Evolutionary conservation across 2,329 filamentous ascomycete species (phyloP), one percentile per base, ranked within the genome.

Genomic region (Teratosphaeria destructans): DNA sequence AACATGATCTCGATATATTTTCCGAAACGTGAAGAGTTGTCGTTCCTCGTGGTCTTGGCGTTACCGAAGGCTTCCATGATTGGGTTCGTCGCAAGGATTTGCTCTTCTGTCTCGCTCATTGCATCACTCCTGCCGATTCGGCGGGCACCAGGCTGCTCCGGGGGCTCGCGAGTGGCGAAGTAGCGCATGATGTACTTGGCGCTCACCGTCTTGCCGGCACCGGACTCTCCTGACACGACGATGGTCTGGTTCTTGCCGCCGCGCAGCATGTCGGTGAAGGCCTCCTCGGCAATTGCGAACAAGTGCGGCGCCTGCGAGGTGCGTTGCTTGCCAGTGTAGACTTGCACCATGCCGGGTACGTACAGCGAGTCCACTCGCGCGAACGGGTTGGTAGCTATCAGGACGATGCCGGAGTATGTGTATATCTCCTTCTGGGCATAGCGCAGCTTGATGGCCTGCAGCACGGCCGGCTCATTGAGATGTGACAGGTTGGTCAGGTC

Each of bases 1-100:
- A 99, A 99, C 90, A 97, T 93, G 73, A 99, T 99, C 78, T 99
- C 94, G 69, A 99, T 97, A 75, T 99, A 99, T 81, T 99, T 99
- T 74, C 94, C 94, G 76, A 99, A 99, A 71, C 94, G 85, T 52
- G 94, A 99, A 53, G 94, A 99, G 78, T 99, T 99, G 78, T 99
- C 94, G 78, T 99, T 99, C 74, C 94, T 84, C 11, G 94, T 99
- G n/a, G 94, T 99, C 79, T 99, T 99, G 58, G 94, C 94, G 79
- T 99, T 99, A 74, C 94, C 94, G 72, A 99, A 99, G 37, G 94
- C 93, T 83, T 99, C 94, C 94, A 99, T 99, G 73, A 99, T 96
- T 47, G 94, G 94, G 74, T 99, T 99, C 58, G 94, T 99, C 34
- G 94, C 94, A 66, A 99, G 79, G 72, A 99, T 99, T 74, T 95